phyloP scores from a whole-genome alignment of 305 asterid genomes.

The Fraxinus nigra region DNA sequence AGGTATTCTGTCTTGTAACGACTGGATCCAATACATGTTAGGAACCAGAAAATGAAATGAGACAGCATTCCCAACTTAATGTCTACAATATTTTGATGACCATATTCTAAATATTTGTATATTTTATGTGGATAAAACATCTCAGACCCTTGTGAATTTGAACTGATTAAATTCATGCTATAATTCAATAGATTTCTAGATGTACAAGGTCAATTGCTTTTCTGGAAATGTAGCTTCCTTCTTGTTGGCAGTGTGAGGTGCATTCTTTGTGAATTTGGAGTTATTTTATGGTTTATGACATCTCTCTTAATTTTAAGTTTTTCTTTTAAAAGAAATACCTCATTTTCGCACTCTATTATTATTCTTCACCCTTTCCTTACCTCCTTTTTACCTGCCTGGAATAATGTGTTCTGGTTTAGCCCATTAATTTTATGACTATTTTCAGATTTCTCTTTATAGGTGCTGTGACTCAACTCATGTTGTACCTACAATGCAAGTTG shows the following conservation, averaged over 20 bases:
- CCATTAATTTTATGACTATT: background rate
- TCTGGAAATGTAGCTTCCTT: background rate
- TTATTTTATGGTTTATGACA: background rate
- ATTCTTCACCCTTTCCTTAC: background rate
- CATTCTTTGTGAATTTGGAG: background rate
- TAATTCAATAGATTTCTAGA: background rate
- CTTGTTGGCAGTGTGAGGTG: background rate
- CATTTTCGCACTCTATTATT: background rate
- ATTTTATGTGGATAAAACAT: background rate
- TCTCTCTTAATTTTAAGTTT: background rate
- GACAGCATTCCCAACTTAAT: background rate
- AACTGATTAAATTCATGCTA: conserved; percentile 10
- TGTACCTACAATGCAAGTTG: conserved; percentile 18
- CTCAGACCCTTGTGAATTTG: background rate
- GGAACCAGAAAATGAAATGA: background rate
- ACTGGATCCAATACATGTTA: background rate
- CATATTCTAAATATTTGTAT: background rate
- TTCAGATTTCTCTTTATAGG: background rate
- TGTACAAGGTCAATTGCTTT: conserved; percentile 10
- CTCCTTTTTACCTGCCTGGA: background rate
- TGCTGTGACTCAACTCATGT: conserved; percentile 19
- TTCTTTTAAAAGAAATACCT: background rate
- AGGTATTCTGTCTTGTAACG: background rate
- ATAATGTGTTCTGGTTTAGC: background rate
- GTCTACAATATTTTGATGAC: background rate